These are phyloP conservation scores for Anisodus tanguticus DNA, from an alignment of 257 asterid genomes.

Conservation along the genomic window DNA sequence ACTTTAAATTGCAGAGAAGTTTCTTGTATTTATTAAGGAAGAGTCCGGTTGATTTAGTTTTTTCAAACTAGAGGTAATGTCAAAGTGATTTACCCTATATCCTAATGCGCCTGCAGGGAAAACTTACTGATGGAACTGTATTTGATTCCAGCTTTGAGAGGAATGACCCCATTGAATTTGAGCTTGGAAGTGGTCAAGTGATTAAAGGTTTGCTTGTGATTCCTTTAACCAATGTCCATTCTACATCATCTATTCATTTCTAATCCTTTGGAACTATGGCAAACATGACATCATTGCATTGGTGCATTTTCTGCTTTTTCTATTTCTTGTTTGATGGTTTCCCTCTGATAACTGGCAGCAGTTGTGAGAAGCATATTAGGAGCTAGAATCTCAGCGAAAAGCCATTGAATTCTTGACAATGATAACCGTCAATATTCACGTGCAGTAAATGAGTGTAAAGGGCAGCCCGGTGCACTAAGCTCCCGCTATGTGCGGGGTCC, in stretches of 20 bases:
- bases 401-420: neutral
- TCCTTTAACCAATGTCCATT: neutral
- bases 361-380: conserved; percentile 14
- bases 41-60: neutral
- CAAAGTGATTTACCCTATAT: conserved; percentile 1
- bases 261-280: conserved; percentile 1
- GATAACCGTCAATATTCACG: neutral
- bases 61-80: neutral
- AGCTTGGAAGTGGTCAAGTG: conserved; percentile 94
- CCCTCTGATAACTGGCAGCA: neutral
- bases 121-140: conserved; percentile 95
- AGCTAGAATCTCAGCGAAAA: neutral
- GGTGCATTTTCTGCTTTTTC: neutral
- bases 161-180: conserved; percentile 91
- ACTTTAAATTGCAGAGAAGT: neutral
- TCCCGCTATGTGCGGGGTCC: too few species aligned
- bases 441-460: neutral
- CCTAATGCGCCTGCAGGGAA: conserved; percentile 62
- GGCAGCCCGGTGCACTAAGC: too few species aligned
- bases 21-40: neutral
- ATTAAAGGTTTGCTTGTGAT: conserved; percentile 66
- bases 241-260: conserved; percentile 31
- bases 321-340: neutral
- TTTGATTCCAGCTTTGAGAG: conserved; percentile 96
- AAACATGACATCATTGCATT: neutral